These are phyloP conservation scores for Aspergillus costaricaensis DNA, from an alignment of 2,329 filamentous ascomycete species.

Conservation along the genomic window DNA sequence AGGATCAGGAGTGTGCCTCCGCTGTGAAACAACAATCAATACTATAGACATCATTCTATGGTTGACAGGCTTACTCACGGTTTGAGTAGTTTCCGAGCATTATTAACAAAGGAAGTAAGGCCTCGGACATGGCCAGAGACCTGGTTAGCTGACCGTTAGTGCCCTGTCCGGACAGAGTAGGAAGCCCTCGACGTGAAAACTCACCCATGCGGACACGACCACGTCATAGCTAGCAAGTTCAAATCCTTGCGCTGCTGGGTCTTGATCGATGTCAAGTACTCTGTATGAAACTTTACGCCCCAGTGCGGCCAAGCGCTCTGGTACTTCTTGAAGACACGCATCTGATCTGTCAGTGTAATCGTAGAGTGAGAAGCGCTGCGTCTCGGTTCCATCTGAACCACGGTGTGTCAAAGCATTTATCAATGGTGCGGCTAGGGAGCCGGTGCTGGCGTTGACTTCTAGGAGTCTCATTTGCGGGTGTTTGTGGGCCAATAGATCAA, in stretches of 20 bases:
- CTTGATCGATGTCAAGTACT: not conserved
- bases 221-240: not conserved
- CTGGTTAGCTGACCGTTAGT: not conserved
- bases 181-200: not conserved
- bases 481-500: not conserved
- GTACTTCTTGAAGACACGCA: not conserved
- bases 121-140: too few relatives aligned
- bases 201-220: not conserved
- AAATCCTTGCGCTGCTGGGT: not conserved
- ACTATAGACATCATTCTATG: too few relatives aligned
- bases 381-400: not conserved
- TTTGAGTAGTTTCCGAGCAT: too few relatives aligned
- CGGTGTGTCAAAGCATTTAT: not conserved
- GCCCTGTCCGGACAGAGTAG: not conserved
- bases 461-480: not conserved
- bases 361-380: not conserved
- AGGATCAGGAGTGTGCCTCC: too few relatives aligned
- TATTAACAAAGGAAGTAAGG: too few relatives aligned
- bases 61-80: too few relatives aligned
- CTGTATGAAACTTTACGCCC: not conserved
- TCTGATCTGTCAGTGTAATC: not conserved
- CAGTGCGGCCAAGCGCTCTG: not conserved
- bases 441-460: not conserved
- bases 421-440: not conserved
- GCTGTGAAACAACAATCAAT: too few relatives aligned